Evolutionary conservation across 495 filamentous ascomycete species (phyloP).

Genomic region (Xylaria curta): DNA sequence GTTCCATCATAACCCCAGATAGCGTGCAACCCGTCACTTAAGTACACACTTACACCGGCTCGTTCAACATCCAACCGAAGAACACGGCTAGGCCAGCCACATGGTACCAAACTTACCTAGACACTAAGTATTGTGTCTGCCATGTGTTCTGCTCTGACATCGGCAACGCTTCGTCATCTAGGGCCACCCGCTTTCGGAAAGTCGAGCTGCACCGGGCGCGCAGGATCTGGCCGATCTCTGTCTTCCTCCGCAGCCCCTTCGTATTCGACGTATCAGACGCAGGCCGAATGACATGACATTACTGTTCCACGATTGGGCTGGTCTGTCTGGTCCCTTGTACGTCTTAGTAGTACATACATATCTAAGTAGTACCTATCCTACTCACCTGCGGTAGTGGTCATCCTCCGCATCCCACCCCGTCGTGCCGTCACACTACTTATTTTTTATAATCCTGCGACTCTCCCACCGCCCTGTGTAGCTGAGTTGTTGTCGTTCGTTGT

Average conservation of each 20-base stretch:
- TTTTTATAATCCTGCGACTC: background rate
- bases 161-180: background rate
- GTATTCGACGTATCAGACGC: constrained; percentile 40
- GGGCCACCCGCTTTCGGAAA: constrained; percentile 10
- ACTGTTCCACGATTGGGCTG: constrained; percentile 23
- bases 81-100: background rate
- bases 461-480: background rate
- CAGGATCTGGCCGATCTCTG: too few species aligned
- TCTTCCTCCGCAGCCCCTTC: background rate
- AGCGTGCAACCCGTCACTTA: background rate
- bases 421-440: background rate
- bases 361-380: too few species aligned
- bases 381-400: background rate
- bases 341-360: background rate
- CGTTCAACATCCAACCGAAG: background rate
- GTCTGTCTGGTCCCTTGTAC: background rate
- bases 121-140: too few species aligned
- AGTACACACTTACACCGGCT: background rate
- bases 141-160: background rate
- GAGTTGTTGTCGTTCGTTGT: background rate
- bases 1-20: background rate
- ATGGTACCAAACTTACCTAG: too few species aligned
- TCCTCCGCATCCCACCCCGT: background rate
- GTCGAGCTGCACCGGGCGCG: background rate
- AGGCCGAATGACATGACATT: constrained; percentile 33